These are phyloP conservation scores for Rutstroemia sp. DNA, from an alignment of 2,329 filamentous ascomycete species.

Conservation along the genomic window DNA sequence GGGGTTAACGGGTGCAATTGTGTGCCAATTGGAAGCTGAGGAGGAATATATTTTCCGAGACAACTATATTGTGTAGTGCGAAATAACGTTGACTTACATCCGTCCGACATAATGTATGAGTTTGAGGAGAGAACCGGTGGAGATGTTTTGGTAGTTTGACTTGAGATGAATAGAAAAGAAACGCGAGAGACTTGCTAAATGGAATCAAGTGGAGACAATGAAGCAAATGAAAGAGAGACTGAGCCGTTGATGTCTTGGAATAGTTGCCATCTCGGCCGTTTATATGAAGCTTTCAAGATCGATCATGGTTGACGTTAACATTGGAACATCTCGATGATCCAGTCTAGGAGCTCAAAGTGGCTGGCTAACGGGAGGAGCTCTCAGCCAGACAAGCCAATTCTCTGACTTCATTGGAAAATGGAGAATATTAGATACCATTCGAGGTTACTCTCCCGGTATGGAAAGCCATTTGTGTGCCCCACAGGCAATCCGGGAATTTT, in stretches of 20 bases:
- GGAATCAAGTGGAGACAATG: not conserved
- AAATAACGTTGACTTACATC: conserved; percentile 24
- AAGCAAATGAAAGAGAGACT: conserved; percentile 6
- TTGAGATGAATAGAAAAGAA: not conserved
- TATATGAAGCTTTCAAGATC: conserved; percentile 22
- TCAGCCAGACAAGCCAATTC: conserved; percentile 17
- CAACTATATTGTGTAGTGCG: not conserved
- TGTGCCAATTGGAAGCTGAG: not conserved
- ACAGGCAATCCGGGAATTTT: conserved; percentile 14
- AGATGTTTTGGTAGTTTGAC: too few species aligned
- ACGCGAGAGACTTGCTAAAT: not conserved
- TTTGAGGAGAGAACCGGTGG: not conserved
- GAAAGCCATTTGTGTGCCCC: conserved; percentile 14
- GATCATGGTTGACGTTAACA: conserved; percentile 7
- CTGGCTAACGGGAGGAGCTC: conserved; percentile 21
- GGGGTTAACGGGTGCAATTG: not conserved
- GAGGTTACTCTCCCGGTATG: conserved; percentile 8
- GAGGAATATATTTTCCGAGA: not conserved
- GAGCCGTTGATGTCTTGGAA: conserved; percentile 14
- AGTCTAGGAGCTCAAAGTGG: conserved; percentile 14
- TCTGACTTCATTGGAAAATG: conserved; percentile 5
- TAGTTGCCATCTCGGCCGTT: conserved; percentile 16
- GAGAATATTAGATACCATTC: conserved; percentile 4
- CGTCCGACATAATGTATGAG: conserved; percentile 26
- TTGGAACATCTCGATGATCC: conserved; percentile 4